Evolutionary conservation across 1,284 basidiomycete genomes (phyloP), one percentile per base, ranked within the genome.

Genomic region (Cutaneotrichosporon spelunceum): DNA sequence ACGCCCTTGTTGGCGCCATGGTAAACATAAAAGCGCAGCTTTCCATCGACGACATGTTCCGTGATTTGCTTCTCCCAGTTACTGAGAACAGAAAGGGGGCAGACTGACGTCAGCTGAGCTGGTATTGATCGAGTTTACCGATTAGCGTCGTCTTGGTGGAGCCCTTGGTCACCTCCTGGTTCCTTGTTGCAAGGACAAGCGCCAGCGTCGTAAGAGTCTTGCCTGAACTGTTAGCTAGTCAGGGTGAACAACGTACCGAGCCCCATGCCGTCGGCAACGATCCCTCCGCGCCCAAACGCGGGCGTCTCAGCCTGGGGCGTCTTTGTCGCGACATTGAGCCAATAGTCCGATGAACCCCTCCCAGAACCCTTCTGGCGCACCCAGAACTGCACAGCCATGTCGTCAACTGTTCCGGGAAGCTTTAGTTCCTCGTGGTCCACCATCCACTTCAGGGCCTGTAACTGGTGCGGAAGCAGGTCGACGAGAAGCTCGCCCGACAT

Each of bases 211-310:
- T 90, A 27, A 93, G 79, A 0, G 91, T 93, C 82, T 93, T 93
- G 1, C 91, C 91, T 71, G 65, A 36, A 62, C 45, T 33, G 61
- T 63, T 39, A 65, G 60, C 49, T 30, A 4, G 27, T 0, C 0
- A 1, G 33, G 26, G 11, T 39, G 52, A 4, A 11, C 36, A 36
- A 59, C 65, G 52, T 16, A 68, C 68, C 83, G 62, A 86, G 72
- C 63, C 91, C 91, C 91, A 95, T 95, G 42, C 89, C 89, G 77
- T 95, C 93, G 0, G 89, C 91, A 60, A 90, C 86, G 53, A 94
- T 82, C 1, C 90, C 92, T 21, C 93, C 92, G 66, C 88, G 82
- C 5, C 91, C 91, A 19, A 95, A 83, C 0, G 70, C 66, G 0
- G 92, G 92, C 3, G 83, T 75, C 0, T 78, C 78, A 50, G 82